Conservation (phyloP, 305 asterid genomes). For the Rubia tinctorum region DNA sequence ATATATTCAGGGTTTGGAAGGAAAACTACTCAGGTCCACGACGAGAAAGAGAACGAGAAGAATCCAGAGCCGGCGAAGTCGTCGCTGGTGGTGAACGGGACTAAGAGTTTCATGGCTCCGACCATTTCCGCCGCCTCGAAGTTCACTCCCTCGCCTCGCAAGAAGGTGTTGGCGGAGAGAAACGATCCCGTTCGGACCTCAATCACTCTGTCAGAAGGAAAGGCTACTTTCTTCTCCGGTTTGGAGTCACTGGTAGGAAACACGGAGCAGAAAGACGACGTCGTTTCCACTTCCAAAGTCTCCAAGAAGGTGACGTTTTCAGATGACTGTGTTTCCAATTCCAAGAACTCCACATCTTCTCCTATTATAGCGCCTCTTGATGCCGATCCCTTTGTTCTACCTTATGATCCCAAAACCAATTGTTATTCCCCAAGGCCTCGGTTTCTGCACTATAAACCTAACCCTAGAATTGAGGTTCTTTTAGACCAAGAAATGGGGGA, state of each 20-base stretch:
- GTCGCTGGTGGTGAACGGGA: conserved; percentile 40
- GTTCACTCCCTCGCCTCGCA: conserved; percentile 75
- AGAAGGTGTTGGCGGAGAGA: conserved; percentile 76
- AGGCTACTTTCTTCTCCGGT: conserved; percentile 55
- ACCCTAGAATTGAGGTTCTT: conserved; percentile 53
- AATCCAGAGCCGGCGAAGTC: conserved; percentile 26
- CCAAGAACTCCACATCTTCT: conserved; percentile 21
- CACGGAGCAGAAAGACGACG: conserved; percentile 15
- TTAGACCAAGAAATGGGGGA: conserved; percentile 37
- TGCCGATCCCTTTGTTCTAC: conserved; percentile 72
- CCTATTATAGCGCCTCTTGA: conserved; percentile 58
- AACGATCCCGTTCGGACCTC: conserved; percentile 75
- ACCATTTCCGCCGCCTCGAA: conserved; percentile 94
- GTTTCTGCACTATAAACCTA: conserved; percentile 78
- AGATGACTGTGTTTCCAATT: conserved; percentile 25
- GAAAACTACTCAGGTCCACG: conserved; percentile 32
- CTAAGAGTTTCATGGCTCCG: conserved; percentile 89
- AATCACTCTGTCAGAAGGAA: conserved; percentile 59
- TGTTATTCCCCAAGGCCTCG: conserved; percentile 90
- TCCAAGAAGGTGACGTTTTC: conserved; percentile 52
- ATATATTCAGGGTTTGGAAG: conserved; percentile 37
- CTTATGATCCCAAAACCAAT: conserved; percentile 85
- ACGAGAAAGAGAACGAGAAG: conserved; percentile 74
- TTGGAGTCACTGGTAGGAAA: conserved; percentile 25
- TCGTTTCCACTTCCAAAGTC: conserved; percentile 35